Base-by-base conservation (phyloP, 2,329 filamentous ascomycete genomes). In the Neophaeococcomyces aloes region DNA sequence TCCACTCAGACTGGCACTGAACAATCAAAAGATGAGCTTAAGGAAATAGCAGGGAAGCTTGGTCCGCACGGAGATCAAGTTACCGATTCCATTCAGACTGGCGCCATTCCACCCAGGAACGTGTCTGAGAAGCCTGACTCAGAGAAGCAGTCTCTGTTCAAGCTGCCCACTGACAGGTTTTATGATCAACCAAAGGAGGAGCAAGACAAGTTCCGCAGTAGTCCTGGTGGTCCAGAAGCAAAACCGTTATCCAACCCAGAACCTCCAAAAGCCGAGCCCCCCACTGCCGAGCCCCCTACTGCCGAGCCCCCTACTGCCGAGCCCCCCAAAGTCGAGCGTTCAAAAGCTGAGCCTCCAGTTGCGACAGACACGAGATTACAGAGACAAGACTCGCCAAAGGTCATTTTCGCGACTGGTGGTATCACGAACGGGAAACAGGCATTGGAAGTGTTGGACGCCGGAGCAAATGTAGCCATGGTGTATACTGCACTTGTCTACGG, bases 321-420 rank as follows among this genome's bases (percentile, higher is more conserved):
- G n/a, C n/a, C n/a, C n/a, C n/a, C n/a, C n/a, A n/a, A n/a, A n/a
- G n/a, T n/a, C n/a, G n/a, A n/a, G n/a, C n/a, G n/a, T n/a, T n/a
- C n/a, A n/a, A n/a, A n/a, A 11, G 15, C 29, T 7, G 31, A 38
- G 29, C 21, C 45, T 14, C 11, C 19, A 19, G 14, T 3, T 13
- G 13, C 44, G 35, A 31, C 27, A 31, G n/a, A 31, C 23, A 11
- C 41, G 34, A 14, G 48, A 48, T 39, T 34, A 14, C 40, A 41
- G 13, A 44, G 45, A n/a, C 31, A 50, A n/a, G 47, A 52, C 31
- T 39, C 48, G 18, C 58, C 56, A 35, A 94, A 94, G 65, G 80
- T 87, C 41, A 83, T 98, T 48, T 96, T 96, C 59, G 89, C 89
- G 0, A 91, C 86, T 0, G 91, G 91, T 1, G 91, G 91, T 14